Evolutionary conservation across 139 green algal species (phyloP), one percentile per base, ranked within the genome.

Genomic region (Astrephomene gubernaculifera): DNA sequence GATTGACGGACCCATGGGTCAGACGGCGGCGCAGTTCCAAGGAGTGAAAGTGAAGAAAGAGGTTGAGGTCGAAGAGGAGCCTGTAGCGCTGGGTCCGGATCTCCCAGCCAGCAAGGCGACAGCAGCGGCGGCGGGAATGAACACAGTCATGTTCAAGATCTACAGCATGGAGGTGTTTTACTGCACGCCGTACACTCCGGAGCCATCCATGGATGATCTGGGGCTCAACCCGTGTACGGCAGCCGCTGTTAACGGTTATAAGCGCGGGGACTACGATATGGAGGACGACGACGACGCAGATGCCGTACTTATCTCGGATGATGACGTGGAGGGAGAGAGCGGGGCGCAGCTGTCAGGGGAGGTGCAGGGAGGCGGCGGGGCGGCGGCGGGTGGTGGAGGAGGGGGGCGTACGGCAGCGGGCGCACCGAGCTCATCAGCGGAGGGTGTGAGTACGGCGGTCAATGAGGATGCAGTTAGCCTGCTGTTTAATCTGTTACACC

Each of bases 111-210:
- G 14, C 14, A 57, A 57, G 49, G 17, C 35, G 7, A 53, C 73
- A 1, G 27, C 7, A n/a, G 2, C 12, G 43, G n/a, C n/a, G 27
- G 14, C 39, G 39, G 69, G 6, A 7, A 7, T 43, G 44, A 70
- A 81, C 52, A 41, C n/a, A 1, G 73, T 81, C 35, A 35, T 33
- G 6, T 81, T 81, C 53, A 49, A 52, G 53, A 68, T 81, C 35
- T 81, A 54, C 36, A 31, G 49, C 5, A 14, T 81, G 53, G 22
- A 63, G 9, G 12, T 6, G 10, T 81, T 81, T 24, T 38, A 70
- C 35, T 70, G 73, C 52, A 8, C 36, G 1, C 35, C 73, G 35
- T 70, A 81, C 53, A 27, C 54, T 22, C 73, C 73, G 35, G 53
- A 49, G 24, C 10, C 54, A 2, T 22, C 53, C 7, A 21, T 25